Conservation (phyloP, 371 early-diverging fungal genomes). For the Pancytospora epiphaga region DNA sequence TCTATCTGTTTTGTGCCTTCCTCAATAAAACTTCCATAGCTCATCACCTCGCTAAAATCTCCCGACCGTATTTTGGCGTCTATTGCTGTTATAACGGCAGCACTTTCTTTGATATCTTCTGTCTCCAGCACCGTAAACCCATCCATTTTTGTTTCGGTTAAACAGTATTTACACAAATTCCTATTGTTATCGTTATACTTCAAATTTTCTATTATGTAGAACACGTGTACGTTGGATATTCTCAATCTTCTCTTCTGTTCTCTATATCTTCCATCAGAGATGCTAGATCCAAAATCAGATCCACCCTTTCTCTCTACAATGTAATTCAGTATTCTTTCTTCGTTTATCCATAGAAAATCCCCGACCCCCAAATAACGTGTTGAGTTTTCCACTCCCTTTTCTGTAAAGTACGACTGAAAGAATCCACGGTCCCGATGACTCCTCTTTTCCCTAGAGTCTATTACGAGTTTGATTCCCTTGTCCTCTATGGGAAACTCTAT, state of each 20-base stretch:
- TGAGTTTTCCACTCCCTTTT: slow-evolving; percentile 18
- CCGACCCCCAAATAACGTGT: slow-evolving; percentile 52
- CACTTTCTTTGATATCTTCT: slow-evolving; percentile 45
- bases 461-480: slow-evolving; percentile 27
- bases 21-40: slow-evolving; percentile 41
- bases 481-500: neutral
- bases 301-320: slow-evolving; percentile 80
- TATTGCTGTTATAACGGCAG: slow-evolving; percentile 28
- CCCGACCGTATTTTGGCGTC: slow-evolving; percentile 15
- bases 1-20: slow-evolving; percentile 23
- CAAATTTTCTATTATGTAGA: slow-evolving; percentile 49
- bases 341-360: slow-evolving; percentile 59
- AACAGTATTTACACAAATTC: slow-evolving; percentile 7
- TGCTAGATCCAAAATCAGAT: slow-evolving; percentile 76
- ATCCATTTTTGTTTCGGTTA: slow-evolving; percentile 29
- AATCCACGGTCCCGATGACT: slow-evolving; percentile 35
- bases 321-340: slow-evolving; percentile 70
- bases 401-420: slow-evolving; percentile 45
- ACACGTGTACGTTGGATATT: slow-evolving; percentile 17
- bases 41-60: neutral
- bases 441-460: slow-evolving; percentile 58
- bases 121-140: slow-evolving; percentile 53
- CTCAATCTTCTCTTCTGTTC: slow-evolving; percentile 72
- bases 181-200: slow-evolving; percentile 22
- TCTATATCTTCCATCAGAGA: slow-evolving; percentile 78